These are phyloP conservation scores for Citrus mangshanensis DNA, from an alignment of 345 rosid species.

Conservation along the genomic window DNA sequence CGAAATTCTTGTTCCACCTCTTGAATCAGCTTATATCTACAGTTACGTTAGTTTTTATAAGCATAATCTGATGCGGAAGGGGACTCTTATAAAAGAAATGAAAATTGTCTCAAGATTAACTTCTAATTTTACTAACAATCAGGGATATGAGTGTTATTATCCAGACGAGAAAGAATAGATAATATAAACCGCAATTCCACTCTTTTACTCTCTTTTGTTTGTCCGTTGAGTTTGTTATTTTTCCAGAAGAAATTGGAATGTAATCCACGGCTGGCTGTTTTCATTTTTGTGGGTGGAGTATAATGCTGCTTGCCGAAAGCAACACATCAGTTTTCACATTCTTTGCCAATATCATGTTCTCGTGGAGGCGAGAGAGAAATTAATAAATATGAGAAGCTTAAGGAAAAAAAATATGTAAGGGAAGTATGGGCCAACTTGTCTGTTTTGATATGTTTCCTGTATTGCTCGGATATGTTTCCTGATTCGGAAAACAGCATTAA, in stretches of 20 bases:
- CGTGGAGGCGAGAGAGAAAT: background rate
- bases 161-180: background rate
- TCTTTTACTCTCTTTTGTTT: background rate
- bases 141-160: background rate
- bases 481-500: background rate
- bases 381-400: background rate
- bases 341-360: background rate
- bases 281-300: background rate
- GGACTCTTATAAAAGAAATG: too few relatives aligned
- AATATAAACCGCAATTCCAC: background rate
- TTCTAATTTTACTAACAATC: background rate
- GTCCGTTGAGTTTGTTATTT: background rate
- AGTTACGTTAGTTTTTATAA: too few relatives aligned
- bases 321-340: constrained; percentile 1
- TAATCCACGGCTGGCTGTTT: background rate
- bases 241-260: background rate
- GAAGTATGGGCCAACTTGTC: background rate
- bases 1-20: background rate
- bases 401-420: background rate
- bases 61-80: too few relatives aligned
- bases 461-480: background rate
- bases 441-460: background rate
- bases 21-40: background rate
- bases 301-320: background rate
- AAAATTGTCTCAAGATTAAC: background rate